Conservation (phyloP, 1,284 basidiomycete species). For the Trichosporon sp. region DNA sequence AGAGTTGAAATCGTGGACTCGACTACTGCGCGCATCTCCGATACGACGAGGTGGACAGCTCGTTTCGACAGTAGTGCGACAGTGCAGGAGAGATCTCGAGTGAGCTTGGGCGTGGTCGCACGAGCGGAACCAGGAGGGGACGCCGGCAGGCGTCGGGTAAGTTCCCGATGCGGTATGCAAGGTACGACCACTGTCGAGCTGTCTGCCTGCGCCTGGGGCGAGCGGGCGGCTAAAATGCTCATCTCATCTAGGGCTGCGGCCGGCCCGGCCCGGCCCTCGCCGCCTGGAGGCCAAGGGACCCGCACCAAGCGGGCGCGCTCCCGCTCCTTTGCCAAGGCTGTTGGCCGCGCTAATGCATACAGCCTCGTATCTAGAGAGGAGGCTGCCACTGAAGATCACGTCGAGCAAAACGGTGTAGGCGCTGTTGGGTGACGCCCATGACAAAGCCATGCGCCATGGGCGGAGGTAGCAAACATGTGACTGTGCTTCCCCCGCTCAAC, state of each 20-base stretch:
- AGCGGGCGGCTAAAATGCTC: background rate
- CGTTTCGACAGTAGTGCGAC: background rate
- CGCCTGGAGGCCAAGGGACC: background rate
- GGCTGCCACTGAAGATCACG: too few relatives aligned
- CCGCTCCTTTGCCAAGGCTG: background rate
- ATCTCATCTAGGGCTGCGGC: background rate
- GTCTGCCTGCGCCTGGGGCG: background rate
- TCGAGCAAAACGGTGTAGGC: too few relatives aligned
- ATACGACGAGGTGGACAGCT: background rate
- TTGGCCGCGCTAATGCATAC: background rate
- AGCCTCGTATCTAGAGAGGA: background rate
- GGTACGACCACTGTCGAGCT: background rate
- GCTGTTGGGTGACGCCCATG: too few relatives aligned
- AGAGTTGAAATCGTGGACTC: background rate
- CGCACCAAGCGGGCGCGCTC: background rate
- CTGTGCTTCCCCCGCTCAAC: too few relatives aligned
- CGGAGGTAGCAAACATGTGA: background rate
- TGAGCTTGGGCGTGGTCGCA: background rate
- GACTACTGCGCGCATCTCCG: background rate
- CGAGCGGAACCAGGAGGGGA: background rate
- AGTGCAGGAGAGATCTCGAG: background rate
- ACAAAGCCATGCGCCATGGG: background rate
- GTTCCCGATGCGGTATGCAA: background rate
- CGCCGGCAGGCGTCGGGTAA: background rate
- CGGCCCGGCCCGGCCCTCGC: background rate